Percentiles rank a stretch among this genome's conserved stretches.
Conservation (phyloP, 2,329 filamentous ascomycete species). For the Neopestalotiopsis sp. region DNA sequence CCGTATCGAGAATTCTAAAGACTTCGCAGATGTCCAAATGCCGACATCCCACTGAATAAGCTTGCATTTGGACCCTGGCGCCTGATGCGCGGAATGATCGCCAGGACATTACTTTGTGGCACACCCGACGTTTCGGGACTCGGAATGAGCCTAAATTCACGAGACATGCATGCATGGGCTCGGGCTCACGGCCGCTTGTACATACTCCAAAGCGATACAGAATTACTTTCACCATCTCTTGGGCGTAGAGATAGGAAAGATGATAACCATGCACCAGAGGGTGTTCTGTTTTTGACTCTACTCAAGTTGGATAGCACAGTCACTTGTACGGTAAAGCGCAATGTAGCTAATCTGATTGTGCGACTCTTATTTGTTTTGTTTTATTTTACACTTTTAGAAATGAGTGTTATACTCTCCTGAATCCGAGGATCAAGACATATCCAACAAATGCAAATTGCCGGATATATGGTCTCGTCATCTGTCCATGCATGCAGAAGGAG, state of each 20-base stretch:
- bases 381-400: neutral
- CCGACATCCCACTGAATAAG: neutral
- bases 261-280: no score
- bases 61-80: neutral
- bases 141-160: constrained; percentile 19
- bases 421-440: neutral
- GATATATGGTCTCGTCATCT: neutral
- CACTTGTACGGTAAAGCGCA: no score
- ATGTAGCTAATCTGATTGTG: neutral
- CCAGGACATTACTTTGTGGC: constrained; percentile 4
- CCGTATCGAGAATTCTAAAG: neutral
- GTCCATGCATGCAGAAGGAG: no score
- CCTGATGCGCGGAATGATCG: neutral
- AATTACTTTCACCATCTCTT: no score
- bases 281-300: no score
- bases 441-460: neutral
- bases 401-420: neutral
- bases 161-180: neutral
- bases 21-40: neutral
- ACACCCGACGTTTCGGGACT: constrained; percentile 18
- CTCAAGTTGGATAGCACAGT: no score
- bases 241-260: no score
- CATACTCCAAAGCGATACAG: no score
- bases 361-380: neutral
- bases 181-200: neutral